Evolutionary conservation across 2,329 filamentous ascomycete species (phyloP).

Genomic region (Pseudohalonectria lignicola): DNA sequence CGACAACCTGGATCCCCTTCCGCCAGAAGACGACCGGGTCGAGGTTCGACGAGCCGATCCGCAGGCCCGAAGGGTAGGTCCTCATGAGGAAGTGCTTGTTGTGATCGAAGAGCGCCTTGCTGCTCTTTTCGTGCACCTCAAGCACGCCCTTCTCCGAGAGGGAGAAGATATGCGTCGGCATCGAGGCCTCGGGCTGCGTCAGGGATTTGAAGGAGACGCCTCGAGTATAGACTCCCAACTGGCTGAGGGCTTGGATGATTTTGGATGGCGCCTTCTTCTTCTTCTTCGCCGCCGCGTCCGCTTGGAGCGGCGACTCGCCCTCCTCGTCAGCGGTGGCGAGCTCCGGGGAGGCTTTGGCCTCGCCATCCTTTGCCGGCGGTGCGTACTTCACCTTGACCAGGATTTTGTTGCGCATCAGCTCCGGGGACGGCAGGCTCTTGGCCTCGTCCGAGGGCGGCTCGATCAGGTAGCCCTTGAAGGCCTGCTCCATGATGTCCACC

Average conservation of each 20-base stretch:
- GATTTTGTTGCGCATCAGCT: constrained; percentile 64
- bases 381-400: constrained; percentile 72
- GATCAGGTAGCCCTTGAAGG: constrained; percentile 66
- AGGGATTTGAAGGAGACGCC: constrained; percentile 76
- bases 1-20: constrained; percentile 80
- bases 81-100: constrained; percentile 78
- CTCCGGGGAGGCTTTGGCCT: constrained; percentile 4
- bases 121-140: constrained; percentile 40
- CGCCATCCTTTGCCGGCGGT: constrained; percentile 18
- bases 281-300: constrained; percentile 11
- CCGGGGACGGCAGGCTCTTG: constrained; percentile 52
- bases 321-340: neutral
- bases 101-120: constrained; percentile 58
- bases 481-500: constrained; percentile 83
- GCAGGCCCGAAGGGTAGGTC: constrained; percentile 73
- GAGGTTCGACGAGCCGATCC: constrained; percentile 76
- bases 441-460: constrained; percentile 35
- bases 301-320: neutral
- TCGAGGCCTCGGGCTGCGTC: constrained; percentile 55
- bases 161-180: constrained; percentile 60
- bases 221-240: constrained; percentile 71
- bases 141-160: constrained; percentile 55
- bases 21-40: constrained; percentile 81
- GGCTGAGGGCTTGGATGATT: constrained; percentile 64
- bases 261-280: constrained; percentile 42